Conservation (phyloP, 192 early-diverging fungal genomes). For the Backusella mclennaniae region DNA sequence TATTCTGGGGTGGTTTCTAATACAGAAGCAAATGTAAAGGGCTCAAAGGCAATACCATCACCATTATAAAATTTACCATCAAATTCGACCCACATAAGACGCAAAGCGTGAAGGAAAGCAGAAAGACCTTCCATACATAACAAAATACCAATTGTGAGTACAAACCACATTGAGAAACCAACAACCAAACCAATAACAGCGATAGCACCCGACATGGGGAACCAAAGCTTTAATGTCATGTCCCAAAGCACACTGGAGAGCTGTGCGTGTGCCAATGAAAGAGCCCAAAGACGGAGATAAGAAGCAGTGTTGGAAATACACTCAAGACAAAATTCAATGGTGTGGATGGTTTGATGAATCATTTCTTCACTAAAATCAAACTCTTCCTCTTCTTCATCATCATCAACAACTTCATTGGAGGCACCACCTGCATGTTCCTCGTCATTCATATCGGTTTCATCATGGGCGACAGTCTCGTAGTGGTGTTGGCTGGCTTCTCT, state of each 20-base stretch:
- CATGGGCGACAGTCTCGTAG: slow-evolving; percentile 51
- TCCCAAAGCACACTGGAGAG: slow-evolving; percentile 95
- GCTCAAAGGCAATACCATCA: slow-evolving; percentile 86
- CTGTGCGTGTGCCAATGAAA: slow-evolving; percentile 97
- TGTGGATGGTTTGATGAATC: slow-evolving; percentile 98
- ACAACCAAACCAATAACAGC: slow-evolving; percentile 72
- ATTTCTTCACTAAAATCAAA: slow-evolving; percentile 97
- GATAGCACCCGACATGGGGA: slow-evolving; percentile 47
- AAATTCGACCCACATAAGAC: slow-evolving; percentile 98
- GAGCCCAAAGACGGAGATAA: slow-evolving; percentile 98
- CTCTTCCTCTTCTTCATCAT: slow-evolving; percentile 52
- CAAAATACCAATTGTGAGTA: slow-evolving; percentile 75
- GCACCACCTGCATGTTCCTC: slow-evolving; percentile 45
- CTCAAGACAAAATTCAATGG: slow-evolving; percentile 95
- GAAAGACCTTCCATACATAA: slow-evolving; percentile 87
- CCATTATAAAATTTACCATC: slow-evolving; percentile 97
- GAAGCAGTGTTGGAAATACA: slow-evolving; percentile 99
- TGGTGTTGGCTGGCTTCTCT: slow-evolving; percentile 82
- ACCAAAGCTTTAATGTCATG: slow-evolving; percentile 74
- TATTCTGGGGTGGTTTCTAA: slow-evolving; percentile 7
- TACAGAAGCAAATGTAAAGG: slow-evolving; percentile 75
- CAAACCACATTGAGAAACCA: slow-evolving; percentile 91
- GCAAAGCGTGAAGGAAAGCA: slow-evolving; percentile 86
- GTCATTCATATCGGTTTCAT: slow-evolving; percentile 35
- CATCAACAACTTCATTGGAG: slow-evolving; percentile 69